Evolutionary conservation across 108 stramenopile genomes (phyloP), one percentile per base, ranked within the genome.

Genomic region (Epithemia pelagica): DNA sequence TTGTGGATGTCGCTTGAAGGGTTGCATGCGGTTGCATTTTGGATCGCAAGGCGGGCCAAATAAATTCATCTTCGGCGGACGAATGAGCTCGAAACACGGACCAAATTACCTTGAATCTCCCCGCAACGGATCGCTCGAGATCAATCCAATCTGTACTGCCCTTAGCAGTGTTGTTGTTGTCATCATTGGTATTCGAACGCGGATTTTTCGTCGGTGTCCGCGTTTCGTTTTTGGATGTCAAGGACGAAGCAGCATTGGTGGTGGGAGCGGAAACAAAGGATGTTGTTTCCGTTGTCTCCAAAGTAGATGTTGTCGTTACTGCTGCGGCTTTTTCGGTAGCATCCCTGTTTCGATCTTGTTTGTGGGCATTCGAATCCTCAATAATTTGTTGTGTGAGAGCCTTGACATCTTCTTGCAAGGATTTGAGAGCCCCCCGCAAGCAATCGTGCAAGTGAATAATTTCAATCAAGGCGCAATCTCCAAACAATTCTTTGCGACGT

Each of bases 41-140:
- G 29, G 63, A 61, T 63, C 79, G 72, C 61, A 97, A 68, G n/a
- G 91, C 91, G 0, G 96, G 96, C 96, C 96, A 97, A 59, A 97
- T 97, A 55, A 94, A 91, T 67, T 97, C 95, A 74, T 97, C 96
- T 68, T 97, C 96, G 19, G 96, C 96, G 2, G 90, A 83, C n/a
- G 87, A 89, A 77, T 97, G 96, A 21, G 95, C 92, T 28, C 88
- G 90, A 70, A 97, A 97, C 30, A 97, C 96, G 33, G 78, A 82
- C 90, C 94, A 95, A 61, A 97, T 93, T 7, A 95, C 91, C 53
- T 91, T 81, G 72, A 97, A 97, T 52, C 95, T 78, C 52, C 89
- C 88, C 23, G 85, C 83, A 28, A 86, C 85, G 30, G 77, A 70
- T 1, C 81, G 69, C 73, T 90, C 88, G 30, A 93, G 64, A 32